Evolutionary conservation across 768 basidiomycete species (phyloP).

Genomic region (Tricholoma sp.): DNA sequence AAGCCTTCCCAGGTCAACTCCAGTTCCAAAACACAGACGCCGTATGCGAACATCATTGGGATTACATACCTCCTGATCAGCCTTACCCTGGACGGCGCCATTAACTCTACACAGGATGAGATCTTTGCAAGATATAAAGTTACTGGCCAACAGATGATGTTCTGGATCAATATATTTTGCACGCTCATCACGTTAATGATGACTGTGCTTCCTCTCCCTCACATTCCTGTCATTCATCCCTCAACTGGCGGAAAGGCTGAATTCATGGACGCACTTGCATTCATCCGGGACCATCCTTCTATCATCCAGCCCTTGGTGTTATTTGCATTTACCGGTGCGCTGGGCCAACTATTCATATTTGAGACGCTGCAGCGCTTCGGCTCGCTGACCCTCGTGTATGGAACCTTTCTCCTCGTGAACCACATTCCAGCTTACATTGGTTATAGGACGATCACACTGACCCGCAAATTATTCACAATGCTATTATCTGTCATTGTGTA

Average conservation of each 20-base stretch:
- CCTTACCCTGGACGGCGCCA: conserved; percentile 86
- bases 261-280: conserved; percentile 61
- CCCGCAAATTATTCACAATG: conserved; percentile 98
- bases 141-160: conserved; percentile 98
- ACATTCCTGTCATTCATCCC: conserved; percentile 80
- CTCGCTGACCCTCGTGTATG: conserved; percentile 80
- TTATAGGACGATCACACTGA: conserved; percentile 86
- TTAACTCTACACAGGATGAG: conserved; percentile 96
- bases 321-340: conserved; percentile 85
- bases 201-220: conserved; percentile 68
- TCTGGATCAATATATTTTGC: conserved; percentile 91
- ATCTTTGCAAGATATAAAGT: conserved; percentile 76
- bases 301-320: conserved; percentile 70
- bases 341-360: conserved; percentile 97
- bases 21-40: conserved; percentile 28
- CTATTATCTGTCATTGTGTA: conserved; percentile 90
- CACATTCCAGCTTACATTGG: conserved; percentile 5
- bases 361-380: conserved; percentile 93
- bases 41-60: conserved; percentile 65
- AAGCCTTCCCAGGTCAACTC: conserved; percentile 32
- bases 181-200: conserved; percentile 68
- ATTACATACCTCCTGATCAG: conserved; percentile 77
- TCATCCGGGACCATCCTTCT: conserved; percentile 74
- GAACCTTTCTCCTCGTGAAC: background rate
- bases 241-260: conserved; percentile 55